Base-by-base conservation (phyloP, 306 rosid genomes). In the Datisca glomerata region DNA sequence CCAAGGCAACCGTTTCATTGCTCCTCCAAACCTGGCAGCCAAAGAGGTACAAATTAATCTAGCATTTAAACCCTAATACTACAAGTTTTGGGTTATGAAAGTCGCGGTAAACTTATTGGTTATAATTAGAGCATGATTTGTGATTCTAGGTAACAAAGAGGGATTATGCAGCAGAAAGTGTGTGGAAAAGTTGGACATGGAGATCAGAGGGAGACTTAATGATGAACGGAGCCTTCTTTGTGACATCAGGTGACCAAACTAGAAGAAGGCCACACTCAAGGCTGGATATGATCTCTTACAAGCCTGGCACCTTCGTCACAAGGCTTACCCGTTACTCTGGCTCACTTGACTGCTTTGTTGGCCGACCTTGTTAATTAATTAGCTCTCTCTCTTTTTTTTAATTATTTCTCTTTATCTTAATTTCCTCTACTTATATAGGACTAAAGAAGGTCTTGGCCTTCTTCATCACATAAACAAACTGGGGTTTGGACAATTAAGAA, bases 1-100 rank as follows among this genome's bases (percentile, higher is more conserved):
- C 39, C 94, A 86, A 56, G 96, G 92, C 21, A 86, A 81, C 53
- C 29, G 86, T 41, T 86, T 78, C 53, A 64, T 75, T 1, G 92
- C 69, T 24, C 73, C 81, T 13, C 21, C 49, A 2, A 61, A 53
- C 63, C 3, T 0, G 0, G 0, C 4, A 21, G 46, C 82, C 17
- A 81, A 78, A 73, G 67, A 81, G 91, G 96, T 85, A 76, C 6
- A 4, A 8, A 45, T 6, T n/a, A 17, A 24, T 21, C 18, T 6
- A 3, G 17, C 18, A 51, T 33, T 12, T 12, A 19, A 9, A 25
- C 19, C 14, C 24, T 25, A 28, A 11, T 12, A 14, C 13, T 0
- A 20, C 21, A n/a, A 1, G 18, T 47, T 12, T 47, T 7, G 8
- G 6, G 12, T 15, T 15, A 38, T 15, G 23, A 16, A 12, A 8